Base-by-base conservation (phyloP, 2,329 filamentous ascomycete genomes). In the Periglandula ipomoeae region DNA sequence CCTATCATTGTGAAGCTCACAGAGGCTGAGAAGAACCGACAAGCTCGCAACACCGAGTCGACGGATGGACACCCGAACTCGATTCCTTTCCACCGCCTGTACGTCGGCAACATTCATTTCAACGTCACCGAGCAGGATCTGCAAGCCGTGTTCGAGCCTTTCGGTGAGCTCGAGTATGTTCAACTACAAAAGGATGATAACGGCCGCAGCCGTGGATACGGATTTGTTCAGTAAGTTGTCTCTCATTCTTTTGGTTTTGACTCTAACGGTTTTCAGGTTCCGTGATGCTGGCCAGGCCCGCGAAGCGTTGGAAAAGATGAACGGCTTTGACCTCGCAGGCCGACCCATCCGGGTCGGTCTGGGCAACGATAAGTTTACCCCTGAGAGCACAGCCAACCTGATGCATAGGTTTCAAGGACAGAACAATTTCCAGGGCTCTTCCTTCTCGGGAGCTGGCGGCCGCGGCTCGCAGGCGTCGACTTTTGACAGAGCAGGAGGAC, bases 281-380 rank as follows among this genome's bases (percentile, higher is more conserved):
- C 84, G 85, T 61, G 87, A 97, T 63, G 89, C 91, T 51, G 81
- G 82, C 55, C 84, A 96, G 69, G 93, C 93, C 63, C 88, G 91
- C 64, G 88, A 95, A 67, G 94, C 93, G 53, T 76, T 98, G 55
- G 89, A 96, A 69, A 95, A 96, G 72, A 96, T 98, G 91, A 98
- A 98, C 70, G 90, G 91, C 56, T 98, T 97, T 72, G 93, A 97
- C 71, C 83, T 98, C 59, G 93, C 93, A 61, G 90, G 90, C 70
- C 90, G 93, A 66, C 89, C 90, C 55, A 97, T 98, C 67, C 89
- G 93, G 65, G 94, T 98, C 69, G 93, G 93, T 70, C 88, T 98
- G 74, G 93, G 93, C 71, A 98, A 96, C 75, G 93, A 98, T 87
- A 97, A 97, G 81, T 97, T 97, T 72, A 97, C 90, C 70, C 87